A percentile compares a stretch with the other conserved stretches of the same genome.
These are phyloP conservation scores for Anastatica hierochuntica DNA, from an alignment of 345 rosid genomes.

Conservation along the genomic window DNA sequence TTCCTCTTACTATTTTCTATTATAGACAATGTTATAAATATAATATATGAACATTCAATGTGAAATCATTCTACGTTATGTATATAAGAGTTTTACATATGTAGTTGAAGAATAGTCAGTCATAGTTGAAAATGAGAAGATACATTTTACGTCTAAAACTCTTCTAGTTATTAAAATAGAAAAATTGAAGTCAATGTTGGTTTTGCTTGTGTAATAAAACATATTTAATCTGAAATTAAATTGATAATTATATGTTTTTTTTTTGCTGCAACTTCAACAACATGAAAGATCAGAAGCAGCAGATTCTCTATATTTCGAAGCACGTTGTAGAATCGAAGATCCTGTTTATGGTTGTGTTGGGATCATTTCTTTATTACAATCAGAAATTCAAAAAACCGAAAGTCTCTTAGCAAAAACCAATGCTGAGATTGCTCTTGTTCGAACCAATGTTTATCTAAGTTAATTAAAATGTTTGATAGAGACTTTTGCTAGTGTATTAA, in stretches of 20 bases:
- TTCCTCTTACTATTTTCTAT: not conserved
- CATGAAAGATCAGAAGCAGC: conserved; percentile 3
- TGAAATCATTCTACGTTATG: too few relatives aligned
- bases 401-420: not conserved
- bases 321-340: conserved; percentile 14
- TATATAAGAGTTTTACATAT: not conserved
- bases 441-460: not conserved
- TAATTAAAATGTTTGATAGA: not conserved
- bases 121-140: not conserved
- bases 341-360: conserved; percentile 12
- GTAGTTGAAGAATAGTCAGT: not conserved
- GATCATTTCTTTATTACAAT: conserved; percentile 4
- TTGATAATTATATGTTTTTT: too few relatives aligned
- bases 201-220: too few relatives aligned
- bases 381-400: conserved; percentile 1
- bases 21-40: too few relatives aligned
- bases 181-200: not conserved
- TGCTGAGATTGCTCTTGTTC: conserved; percentile 13
- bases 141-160: conserved; percentile 13
- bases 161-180: not conserved
- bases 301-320: conserved; percentile 7
- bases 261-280: not conserved
- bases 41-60: too few relatives aligned
- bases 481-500: not conserved
- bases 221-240: too few relatives aligned